Conservation (phyloP, 2,329 filamentous ascomycete species). For the Colletotrichum sp. region DNA sequence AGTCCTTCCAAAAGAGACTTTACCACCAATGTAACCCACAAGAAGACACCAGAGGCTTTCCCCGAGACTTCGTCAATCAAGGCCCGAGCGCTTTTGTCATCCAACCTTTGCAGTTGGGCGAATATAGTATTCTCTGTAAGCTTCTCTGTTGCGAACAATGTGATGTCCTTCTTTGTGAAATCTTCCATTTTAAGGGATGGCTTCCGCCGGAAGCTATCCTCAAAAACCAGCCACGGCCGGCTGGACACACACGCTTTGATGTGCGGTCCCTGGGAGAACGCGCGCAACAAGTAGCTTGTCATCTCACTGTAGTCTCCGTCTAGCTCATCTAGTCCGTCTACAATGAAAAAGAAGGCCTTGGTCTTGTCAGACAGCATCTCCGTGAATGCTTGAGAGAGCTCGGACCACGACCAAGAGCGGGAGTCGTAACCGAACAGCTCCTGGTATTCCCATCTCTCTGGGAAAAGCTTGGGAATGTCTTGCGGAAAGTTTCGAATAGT, state of each 20-base stretch:
- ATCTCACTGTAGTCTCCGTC: neutral
- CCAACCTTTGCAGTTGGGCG: neutral
- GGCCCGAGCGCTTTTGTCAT: neutral
- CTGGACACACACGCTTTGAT: conserved; percentile 37
- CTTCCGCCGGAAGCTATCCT: conserved; percentile 10
- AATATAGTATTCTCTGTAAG: neutral
- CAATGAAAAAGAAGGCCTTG: neutral
- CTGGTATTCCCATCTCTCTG: neutral
- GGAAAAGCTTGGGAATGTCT: conserved; percentile 28
- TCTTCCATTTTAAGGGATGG: conserved; percentile 20
- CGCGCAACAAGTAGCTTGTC: neutral
- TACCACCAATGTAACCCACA: conserved; percentile 24
- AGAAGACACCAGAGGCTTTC: conserved; percentile 23
- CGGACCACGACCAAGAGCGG: neutral
- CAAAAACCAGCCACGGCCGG: conserved; percentile 29
- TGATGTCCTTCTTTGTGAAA: conserved; percentile 21
- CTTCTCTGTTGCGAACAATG: neutral
- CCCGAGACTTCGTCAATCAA: conserved; percentile 11
- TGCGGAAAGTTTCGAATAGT: neutral
- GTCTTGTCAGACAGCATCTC: neutral
- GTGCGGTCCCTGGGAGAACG: neutral
- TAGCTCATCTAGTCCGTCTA: conserved; percentile 28
- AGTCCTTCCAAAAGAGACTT: conserved; percentile 17
- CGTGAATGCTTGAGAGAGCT: neutral
- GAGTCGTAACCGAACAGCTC: neutral